Base-by-base conservation (phyloP, 345 rosid genomes). In the Salix caprea region DNA sequence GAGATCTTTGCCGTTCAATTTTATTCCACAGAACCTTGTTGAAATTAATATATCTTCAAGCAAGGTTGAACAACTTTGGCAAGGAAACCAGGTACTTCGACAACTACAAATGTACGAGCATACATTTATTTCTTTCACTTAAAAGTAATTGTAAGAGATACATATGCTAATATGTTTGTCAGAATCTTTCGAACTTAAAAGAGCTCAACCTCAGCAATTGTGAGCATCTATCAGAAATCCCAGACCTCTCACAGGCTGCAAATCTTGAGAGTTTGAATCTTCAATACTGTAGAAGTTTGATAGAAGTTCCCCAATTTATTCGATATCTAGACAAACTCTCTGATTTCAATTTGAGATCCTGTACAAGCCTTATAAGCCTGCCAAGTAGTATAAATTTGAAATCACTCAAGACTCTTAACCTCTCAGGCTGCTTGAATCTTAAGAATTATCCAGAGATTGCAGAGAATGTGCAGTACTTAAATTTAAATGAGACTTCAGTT, bases 381-480 rank as follows among this genome's bases (percentile, higher is more conserved):
- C 68, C 62, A 12, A 65, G 42, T 12, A 34, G 18, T 21, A 15
- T 8, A 16, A 42, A 18, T 2, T 34, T 18, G 64, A 54, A 30
- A 34, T 72, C 69, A 24, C 77, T 78, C n/a, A 60, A 34, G 32
- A 67, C 44, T 28, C 73, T 78, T 18, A 37, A 36, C 68, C 81
- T 78, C 37, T 28, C 61, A 3, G 44, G 54, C 19, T 79, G 78
- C 50, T 74, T 71, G 26, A 62, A 26, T 50, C 72, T 80, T 30
- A n/a, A 32, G 23, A 16, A 9, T 12, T 54, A n/a, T 54, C 68
- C 69, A 24, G 67, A 75, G 37, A 26, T 70, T 10, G 15, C 72
- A 36, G 23, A 30, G 50, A 71, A 28, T 30, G 0, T 75, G 8
- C 36, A 32, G 9, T 70, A 75, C 10, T 70, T 80, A 66, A 60